Base-by-base conservation (phyloP, 2,329 filamentous ascomycete species). In the Cladobotryum protrusum region DNA sequence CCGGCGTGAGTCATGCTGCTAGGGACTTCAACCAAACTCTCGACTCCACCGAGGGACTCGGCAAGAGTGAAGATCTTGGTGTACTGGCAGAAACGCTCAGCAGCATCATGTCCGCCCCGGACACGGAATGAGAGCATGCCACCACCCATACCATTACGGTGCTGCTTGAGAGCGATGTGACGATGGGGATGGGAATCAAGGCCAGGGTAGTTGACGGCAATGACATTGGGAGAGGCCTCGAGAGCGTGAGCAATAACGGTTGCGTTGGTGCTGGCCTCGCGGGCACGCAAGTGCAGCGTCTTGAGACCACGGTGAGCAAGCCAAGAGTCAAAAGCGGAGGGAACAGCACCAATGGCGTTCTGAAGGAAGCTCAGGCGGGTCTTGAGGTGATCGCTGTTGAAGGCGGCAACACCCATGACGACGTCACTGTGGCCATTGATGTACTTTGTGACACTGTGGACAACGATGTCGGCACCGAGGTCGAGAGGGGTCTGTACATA, bases 71-170 rank as follows among this genome's bases (percentile, higher is more conserved):
- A 97, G 67, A 99, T 83, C 63, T 82, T 82, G 40, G 91, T 96
- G 52, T 79, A 73, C 70, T 93, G 85, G 78, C 93, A 97, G 81
- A 99, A 99, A 47, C 84, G 81, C 72, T 95, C 87, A 13, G 93
- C 93, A 1, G 92, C 92, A 42, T 78, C 78, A 63, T 89, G 81
- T 34, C 93, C 93, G 50, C 92, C 93, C 57, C 82, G 81, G 68
- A 99, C 88, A 57, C 93, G 86, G 83, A 99, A 99, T 52, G 87
- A 92, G 40, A 99, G 82, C 93, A 99, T 99, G 54, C 93, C 93
- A 59, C 93, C 93, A 53, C 93, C 93, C 79, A 97, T 86, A 55
- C 87, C 93, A 60, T 95, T 80, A 58, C 93, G 87, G 74, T 99
- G 93, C 74, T 99, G 93, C 73, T 88, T 89, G 62, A 85, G 67